These are phyloP conservation scores for Eimeria zaria DNA, from an alignment of 169 alveolate genomes.

Conservation along the genomic window DNA sequence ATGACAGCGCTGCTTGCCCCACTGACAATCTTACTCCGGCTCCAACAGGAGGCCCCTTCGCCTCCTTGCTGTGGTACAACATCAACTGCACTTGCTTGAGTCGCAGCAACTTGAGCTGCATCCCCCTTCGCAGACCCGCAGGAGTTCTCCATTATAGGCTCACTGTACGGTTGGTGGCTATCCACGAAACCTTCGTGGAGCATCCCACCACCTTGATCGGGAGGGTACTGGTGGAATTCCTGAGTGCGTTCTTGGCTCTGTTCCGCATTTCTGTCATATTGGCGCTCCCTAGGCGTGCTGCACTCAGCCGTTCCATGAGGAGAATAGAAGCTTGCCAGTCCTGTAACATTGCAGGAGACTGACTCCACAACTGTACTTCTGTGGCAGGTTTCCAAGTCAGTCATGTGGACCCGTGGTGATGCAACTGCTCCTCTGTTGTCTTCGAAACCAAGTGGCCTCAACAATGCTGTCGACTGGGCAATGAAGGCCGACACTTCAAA, in stretches of 20 bases:
- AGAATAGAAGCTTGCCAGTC: conserved; percentile 30
- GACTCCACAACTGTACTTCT: conserved; percentile 34
- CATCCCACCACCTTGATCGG: not conserved
- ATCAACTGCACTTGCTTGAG: not conserved
- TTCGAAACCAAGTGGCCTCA: not conserved
- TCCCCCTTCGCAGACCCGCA: not conserved
- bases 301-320: conserved; percentile 18
- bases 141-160: not conserved
- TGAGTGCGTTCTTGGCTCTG: not conserved
- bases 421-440: not conserved
- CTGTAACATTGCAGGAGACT: conserved; percentile 47
- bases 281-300: conserved; percentile 35
- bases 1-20: conserved; percentile 2
- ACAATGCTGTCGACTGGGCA: not conserved
- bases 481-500: not conserved
- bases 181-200: conserved; percentile 9
- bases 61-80: not conserved
- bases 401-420: not conserved
- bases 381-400: conserved; percentile 30
- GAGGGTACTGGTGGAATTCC: conserved; percentile 7
- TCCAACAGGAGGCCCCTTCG: not conserved
- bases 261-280: conserved; percentile 24
- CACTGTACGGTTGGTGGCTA: conserved; percentile 27
- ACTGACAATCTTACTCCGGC: conserved; percentile 18
- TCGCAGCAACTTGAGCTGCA: conserved; percentile 1